Evolutionary conservation across 768 basidiomycete genomes (phyloP).

Genomic region (Collybiopsis confluens): DNA sequence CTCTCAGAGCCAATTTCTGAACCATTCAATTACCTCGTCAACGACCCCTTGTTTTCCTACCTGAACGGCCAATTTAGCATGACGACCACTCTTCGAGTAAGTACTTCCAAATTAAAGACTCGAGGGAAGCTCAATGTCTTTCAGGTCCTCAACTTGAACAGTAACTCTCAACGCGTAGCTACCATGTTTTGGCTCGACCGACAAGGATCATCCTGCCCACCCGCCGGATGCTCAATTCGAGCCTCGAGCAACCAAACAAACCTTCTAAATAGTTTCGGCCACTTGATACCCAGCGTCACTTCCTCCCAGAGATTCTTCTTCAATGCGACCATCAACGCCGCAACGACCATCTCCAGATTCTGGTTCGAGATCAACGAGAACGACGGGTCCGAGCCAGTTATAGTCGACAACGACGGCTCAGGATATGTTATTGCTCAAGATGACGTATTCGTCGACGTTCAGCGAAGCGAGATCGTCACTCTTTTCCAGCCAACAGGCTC

Average conservation of each 20-base stretch:
- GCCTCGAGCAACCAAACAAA: not conserved
- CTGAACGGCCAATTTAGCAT: no score
- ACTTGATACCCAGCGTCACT: slow-evolving; percentile 34
- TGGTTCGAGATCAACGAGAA: slow-evolving; percentile 47
- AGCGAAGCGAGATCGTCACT: not conserved
- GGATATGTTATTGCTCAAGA: slow-evolving; percentile 39
- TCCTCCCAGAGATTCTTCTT: slow-evolving; percentile 14
- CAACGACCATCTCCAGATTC: slow-evolving; percentile 39
- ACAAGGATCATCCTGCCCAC: no score
- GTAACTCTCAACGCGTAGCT: no score
- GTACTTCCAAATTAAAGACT: no score
- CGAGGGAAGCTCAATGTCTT: no score
- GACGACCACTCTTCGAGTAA: no score
- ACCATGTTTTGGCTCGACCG: no score
- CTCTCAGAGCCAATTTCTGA: no score
- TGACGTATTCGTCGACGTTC: slow-evolving; percentile 29
- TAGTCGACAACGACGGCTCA: slow-evolving; percentile 37
- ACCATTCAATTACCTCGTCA: no score
- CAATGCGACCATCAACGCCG: slow-evolving; percentile 32
- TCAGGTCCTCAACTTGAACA: not conserved
- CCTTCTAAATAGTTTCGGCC: not conserved
- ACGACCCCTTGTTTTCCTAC: no score
- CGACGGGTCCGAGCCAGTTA: slow-evolving; percentile 30
- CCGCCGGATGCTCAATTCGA: not conserved
- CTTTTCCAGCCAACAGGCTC: no score